Base-by-base conservation (phyloP, 164 flowering plant species). In the Umbellularia californica region DNA sequence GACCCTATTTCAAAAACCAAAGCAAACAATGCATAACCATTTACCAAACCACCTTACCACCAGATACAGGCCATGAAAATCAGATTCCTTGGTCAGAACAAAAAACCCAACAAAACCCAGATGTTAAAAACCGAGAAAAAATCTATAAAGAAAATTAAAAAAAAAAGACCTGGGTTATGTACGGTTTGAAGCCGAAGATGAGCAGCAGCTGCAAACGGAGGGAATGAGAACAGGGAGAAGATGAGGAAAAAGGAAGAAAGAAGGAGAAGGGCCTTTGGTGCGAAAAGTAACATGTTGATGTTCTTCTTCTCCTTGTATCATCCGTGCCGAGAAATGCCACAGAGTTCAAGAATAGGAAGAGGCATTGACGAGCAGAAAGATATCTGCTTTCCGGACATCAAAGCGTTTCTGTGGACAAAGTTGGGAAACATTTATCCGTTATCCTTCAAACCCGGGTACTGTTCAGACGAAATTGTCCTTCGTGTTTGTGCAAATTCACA, bases 251-350 rank as follows among this genome's bases (percentile, higher is more conserved):
- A n/a, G 58, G 72, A 10, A 5, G 28, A 55, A 19, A 77, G 27
- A 51, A 75, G 28, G 35, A 71, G 51, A 75, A 52, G 15, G 13
- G 72, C 15, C 22, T 67, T 50, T 71, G 72, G 50, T 65, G 24
- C 71, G 15, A 72, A 71, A 27, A 30, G 35, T 25, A 50, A 3
- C 81, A 78, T 78, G 33, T 4, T 30, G 22, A n/a, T 66, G 63
- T 47, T 35, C 7, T 35, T 35, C 47, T 35, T 35, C 9, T 5
- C 47, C 47, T 35, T 35, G 5, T 7, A 35, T 35, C 47, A 35
- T 35, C 47, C 47, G 47, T 35, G 9, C 47, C 47, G 47, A 35
- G 47, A 35, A 35, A 35, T 35, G 47, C 10, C 10, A 35, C 6
- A 35, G 10, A 35, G 47, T 6, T 35, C 47, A 7, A 35, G 47